Evolutionary conservation across 2,329 filamentous ascomycete genomes (phyloP).

Genomic region (Pseudogymnoascus sp.): DNA sequence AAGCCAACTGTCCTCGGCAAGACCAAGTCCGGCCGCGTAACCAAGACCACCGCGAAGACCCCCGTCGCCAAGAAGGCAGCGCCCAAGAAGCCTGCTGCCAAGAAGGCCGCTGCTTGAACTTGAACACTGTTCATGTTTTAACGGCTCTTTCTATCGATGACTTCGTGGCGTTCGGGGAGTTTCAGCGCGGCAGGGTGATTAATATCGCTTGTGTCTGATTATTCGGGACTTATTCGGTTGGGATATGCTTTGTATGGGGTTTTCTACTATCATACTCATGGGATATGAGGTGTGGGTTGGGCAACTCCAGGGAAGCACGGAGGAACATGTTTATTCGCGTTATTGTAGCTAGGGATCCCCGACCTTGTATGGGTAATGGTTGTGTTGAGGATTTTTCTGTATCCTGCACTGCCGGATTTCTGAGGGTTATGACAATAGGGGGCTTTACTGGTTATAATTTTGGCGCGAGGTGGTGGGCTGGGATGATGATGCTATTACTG

Average conservation of each 20-base stretch:
- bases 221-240: slow-evolving; percentile 2
- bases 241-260: slow-evolving; percentile 5
- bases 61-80: slow-evolving; percentile 40
- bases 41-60: slow-evolving; percentile 52
- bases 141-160: slow-evolving; percentile 5
- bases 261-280: slow-evolving; percentile 8
- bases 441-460: slow-evolving; percentile 10
- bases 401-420: slow-evolving; percentile 2
- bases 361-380: slow-evolving; percentile 8
- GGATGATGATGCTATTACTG: slow-evolving; percentile 10
- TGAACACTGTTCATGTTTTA: background rate
- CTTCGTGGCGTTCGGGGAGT: slow-evolving; percentile 7
- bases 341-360: slow-evolving; percentile 8
- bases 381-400: slow-evolving; percentile 3
- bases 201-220: slow-evolving; percentile 7
- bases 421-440: slow-evolving; percentile 9
- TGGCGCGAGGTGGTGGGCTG: slow-evolving; percentile 7
- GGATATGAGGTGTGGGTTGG: slow-evolving; percentile 6
- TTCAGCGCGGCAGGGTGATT: slow-evolving; percentile 5
- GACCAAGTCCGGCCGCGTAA: slow-evolving; percentile 66
- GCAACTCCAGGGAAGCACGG: slow-evolving; percentile 6
- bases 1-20: slow-evolving; percentile 54
- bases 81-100: slow-evolving; percentile 27
- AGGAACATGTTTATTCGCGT: slow-evolving; percentile 7
- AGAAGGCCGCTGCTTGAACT: slow-evolving; percentile 20